Percentiles rank a stretch among this genome's conserved stretches.
Conservation (phyloP, 495 filamentous ascomycete species). For the Penicillium herquei region DNA sequence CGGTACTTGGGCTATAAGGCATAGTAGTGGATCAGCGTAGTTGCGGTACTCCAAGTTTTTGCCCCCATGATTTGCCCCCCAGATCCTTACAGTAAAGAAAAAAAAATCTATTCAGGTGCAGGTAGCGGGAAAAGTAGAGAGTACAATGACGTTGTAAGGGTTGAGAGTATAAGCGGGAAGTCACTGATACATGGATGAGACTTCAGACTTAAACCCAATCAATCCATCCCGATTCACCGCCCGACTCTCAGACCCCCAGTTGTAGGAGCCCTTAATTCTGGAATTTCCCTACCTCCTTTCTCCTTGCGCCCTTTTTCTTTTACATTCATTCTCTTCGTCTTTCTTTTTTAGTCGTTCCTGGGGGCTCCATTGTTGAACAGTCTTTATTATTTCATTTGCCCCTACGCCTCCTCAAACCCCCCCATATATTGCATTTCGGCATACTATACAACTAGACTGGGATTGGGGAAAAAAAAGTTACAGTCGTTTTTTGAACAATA, state of each 20-base stretch:
- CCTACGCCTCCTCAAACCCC: not conserved
- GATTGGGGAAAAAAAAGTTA: not conserved
- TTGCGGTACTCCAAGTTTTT: constrained; percentile 21
- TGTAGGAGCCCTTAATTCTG: constrained; percentile 6
- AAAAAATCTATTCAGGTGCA: constrained; percentile 15
- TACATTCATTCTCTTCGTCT: constrained; percentile 4
- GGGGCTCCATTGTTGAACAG: constrained; percentile 11
- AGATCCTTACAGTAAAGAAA: not conserved
- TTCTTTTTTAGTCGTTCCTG: constrained; percentile 3
- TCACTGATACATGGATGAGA: not conserved
- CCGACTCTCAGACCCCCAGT: constrained; percentile 22
- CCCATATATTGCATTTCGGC: not conserved
- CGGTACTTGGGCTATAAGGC: constrained; percentile 12
- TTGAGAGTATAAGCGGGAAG: not conserved
- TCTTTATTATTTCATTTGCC: constrained; percentile 9
- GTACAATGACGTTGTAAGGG: not conserved
- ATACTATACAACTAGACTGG: not conserved
- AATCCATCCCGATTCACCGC: constrained; percentile 25
- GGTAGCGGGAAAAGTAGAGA: constrained; percentile 1
- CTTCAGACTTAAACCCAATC: constrained; percentile 15
- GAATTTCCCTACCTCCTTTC: constrained; percentile 21
- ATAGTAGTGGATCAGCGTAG: not conserved
- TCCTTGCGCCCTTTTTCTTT: constrained; percentile 21
- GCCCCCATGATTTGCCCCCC: constrained; percentile 23
- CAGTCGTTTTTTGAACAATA: not conserved